phyloP scores from a whole-genome alignment of 1,284 basidiomycete genomes.

The Pseudozyma thailandica region DNA sequence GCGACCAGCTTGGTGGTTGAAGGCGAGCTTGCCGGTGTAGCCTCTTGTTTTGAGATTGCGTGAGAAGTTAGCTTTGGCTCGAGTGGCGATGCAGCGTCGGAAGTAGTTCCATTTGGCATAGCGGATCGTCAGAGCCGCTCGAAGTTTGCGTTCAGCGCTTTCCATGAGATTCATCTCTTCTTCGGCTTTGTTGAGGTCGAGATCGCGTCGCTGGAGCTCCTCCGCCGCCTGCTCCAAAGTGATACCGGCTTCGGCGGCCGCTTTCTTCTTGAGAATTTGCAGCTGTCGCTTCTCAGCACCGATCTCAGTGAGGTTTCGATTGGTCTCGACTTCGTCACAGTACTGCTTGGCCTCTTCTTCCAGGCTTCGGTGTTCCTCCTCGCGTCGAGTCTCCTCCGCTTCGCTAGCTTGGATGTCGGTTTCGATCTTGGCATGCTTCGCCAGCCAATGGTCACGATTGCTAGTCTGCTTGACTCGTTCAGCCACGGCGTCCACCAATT shows the following conservation, averaged over 20 bases:
- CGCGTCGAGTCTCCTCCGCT: slow-evolving; percentile 72
- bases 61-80: slow-evolving; percentile 84
- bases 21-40: slow-evolving; percentile 71
- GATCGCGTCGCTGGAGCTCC: slow-evolving; percentile 73
- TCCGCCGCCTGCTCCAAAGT: slow-evolving; percentile 80
- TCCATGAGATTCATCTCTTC: slow-evolving; percentile 75
- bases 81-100: slow-evolving; percentile 82
- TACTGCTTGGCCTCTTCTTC: slow-evolving; percentile 74
- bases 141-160: slow-evolving; percentile 33
- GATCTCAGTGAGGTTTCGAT: slow-evolving; percentile 74
- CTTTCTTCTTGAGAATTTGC: slow-evolving; percentile 77
- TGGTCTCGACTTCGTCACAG: slow-evolving; percentile 74
- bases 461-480: slow-evolving; percentile 63
- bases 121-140: slow-evolving; percentile 25
- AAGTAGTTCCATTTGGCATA: slow-evolving; percentile 82
- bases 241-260: slow-evolving; percentile 74
- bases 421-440: slow-evolving; percentile 41
- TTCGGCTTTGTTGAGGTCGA: slow-evolving; percentile 70
- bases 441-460: slow-evolving; percentile 49
- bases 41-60: slow-evolving; percentile 84
- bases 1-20: slow-evolving; percentile 79
- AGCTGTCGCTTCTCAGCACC: slow-evolving; percentile 75
- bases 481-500: slow-evolving; percentile 49
- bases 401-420: slow-evolving; percentile 66
- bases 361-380: slow-evolving; percentile 69